phyloP scores from a whole-genome alignment of 768 basidiomycete genomes.

The Holtermanniella nyarrowii region DNA sequence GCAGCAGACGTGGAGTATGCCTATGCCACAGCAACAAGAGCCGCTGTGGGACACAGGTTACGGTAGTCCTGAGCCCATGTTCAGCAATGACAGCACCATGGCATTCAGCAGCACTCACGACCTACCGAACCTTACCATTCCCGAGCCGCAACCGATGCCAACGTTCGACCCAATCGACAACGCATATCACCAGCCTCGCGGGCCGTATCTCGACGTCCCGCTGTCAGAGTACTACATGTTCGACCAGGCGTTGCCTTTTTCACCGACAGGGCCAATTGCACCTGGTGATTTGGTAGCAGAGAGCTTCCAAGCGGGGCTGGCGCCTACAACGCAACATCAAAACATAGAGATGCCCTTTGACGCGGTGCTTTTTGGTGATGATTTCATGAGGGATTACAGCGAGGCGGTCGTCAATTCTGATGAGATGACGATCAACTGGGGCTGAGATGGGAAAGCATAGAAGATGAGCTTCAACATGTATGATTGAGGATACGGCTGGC shows the following conservation, averaged over 20 bases:
- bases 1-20: background rate
- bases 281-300: background rate
- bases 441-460: too few relatives aligned
- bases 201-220: background rate
- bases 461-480: too few relatives aligned
- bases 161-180: background rate
- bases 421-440: background rate
- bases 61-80: constrained; percentile 3
- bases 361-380: background rate
- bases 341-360: background rate
- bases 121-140: background rate
- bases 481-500: too few relatives aligned
- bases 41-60: background rate
- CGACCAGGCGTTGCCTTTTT: constrained; percentile 26
- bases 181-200: constrained; percentile 1
- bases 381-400: background rate
- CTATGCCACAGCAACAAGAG: background rate
- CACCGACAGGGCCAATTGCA: constrained; percentile 6
- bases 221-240: constrained; percentile 15
- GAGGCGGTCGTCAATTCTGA: background rate
- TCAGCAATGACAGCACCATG: background rate
- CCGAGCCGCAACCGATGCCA: background rate
- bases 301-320: background rate
- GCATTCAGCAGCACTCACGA: too few relatives aligned
- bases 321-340: too few relatives aligned